These are phyloP conservation scores for Aspergillus quadrilineatus DNA, from an alignment of 2,329 filamentous ascomycete genomes.

Conservation along the genomic window DNA sequence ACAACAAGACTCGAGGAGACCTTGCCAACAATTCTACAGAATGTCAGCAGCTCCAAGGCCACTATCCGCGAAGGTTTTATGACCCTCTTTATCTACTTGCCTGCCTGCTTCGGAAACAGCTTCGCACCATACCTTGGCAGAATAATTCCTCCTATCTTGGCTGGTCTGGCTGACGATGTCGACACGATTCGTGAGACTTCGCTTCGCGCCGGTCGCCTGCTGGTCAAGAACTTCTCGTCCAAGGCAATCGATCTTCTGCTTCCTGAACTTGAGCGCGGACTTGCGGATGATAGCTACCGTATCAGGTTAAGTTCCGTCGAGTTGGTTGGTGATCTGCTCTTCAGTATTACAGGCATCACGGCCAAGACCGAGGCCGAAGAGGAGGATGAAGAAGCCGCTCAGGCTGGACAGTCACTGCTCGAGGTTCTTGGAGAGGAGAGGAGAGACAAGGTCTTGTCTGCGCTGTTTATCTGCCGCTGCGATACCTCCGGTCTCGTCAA, in stretches of 20 bases:
- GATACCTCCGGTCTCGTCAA: slow-evolving; percentile 92
- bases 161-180: slow-evolving; percentile 90
- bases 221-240: slow-evolving; percentile 98
- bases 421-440: slow-evolving; percentile 94
- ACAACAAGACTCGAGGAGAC: slow-evolving; percentile 93
- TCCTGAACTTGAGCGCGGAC: slow-evolving; percentile 89
- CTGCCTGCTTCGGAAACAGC: slow-evolving; percentile 97
- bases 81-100: slow-evolving; percentile 98
- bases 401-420: slow-evolving; percentile 88
- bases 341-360: slow-evolving; percentile 94
- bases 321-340: slow-evolving; percentile 90
- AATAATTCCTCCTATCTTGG: slow-evolving; percentile 92
- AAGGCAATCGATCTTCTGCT: slow-evolving; percentile 91
- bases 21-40: slow-evolving; percentile 91
- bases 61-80: slow-evolving; percentile 97
- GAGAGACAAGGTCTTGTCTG: slow-evolving; percentile 95
- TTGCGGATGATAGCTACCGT: slow-evolving; percentile 96
- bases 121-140: slow-evolving; percentile 93
- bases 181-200: slow-evolving; percentile 98
- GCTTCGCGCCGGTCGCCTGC: slow-evolving; percentile 82
- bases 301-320: slow-evolving; percentile 98
- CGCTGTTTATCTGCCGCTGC: slow-evolving; percentile 94
- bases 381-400: slow-evolving; percentile 71
- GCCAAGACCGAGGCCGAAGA: slow-evolving; percentile 77
- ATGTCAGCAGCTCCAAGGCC: slow-evolving; percentile 86